Evolutionary conservation across 192 early-diverging fungal species (phyloP), one percentile per base, ranked within the genome.

Genomic region (Backusella circina): DNA sequence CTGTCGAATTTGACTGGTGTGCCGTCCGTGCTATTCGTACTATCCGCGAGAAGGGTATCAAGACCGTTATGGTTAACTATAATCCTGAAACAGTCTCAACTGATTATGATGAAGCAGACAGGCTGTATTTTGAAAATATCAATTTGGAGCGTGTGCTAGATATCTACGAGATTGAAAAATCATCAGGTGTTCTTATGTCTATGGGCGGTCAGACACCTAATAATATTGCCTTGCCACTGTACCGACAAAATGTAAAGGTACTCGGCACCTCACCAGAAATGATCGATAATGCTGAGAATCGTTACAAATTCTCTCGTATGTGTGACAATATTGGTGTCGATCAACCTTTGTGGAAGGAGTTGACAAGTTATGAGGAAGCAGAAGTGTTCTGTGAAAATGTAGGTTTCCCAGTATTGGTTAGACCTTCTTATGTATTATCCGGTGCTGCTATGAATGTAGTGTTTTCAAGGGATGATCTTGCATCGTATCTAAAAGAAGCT

Each of bases 51-150:
- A 87, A 87, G 75, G 89, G 91, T 26, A 85, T 91, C 85, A 97
- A 99, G 89, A 98, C 98, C 5, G 87, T 99, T 78, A 99, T 99
- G 98, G 86, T 99, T 77, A 99, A 99, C 90, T 99, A 98, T 86
- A 99, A 99, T 83, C 98, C 98, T 23, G 98, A 99, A 82, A 99
- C 98, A 3, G 98, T 99, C n/a, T 96, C 94, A 13, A 99, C 98
- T 8, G 98, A 99, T 87, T 99, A 95, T 72, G 98, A 99, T 79
- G 98, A 99, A 87, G 94, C 93, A 5, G 98, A 99, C 79, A 89
- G 96, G 57, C 90, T 99, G 35, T 99, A 99, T 89, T 99, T 99
- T 84, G 96, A 97, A 77, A 95, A 93, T 80, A 88, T 99, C 67
- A 95, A 93, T 41, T 85, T 96, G 71, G 98, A 99, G 83, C 90